Base-by-base conservation (phyloP, 306 rosid genomes). In the Acmispon strigosus region DNA sequence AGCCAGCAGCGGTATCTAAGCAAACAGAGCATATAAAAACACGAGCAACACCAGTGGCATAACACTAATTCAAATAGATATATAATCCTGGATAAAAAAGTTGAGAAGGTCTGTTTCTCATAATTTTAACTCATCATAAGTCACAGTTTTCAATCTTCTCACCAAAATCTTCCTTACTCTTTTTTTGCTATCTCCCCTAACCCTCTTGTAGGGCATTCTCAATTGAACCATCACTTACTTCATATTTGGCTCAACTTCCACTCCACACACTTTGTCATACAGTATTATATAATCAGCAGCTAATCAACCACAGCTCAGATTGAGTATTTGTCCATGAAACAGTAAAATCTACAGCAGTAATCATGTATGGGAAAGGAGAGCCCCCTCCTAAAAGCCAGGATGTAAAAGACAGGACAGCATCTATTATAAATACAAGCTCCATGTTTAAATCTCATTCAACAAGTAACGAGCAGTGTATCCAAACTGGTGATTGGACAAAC, bases 1-100 rank as follows among this genome's bases (percentile, higher is more conserved):
- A 69, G 49, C 24, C 17, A 42, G 53, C n/a, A 11, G 55, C 16
- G 14, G 37, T 10, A 29, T 32, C 27, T 45, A 36, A 36, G 39
- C 47, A 66, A 32, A 66, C 44, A 14, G 34, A 52, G 79, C 12
- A 79, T 73, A 15, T 16, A 60, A 16, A 55, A 64, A 64, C 41
- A 57, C 16, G 4, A 24, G 34, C 12, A 39, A 48, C 14, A 22
- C 16, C 67, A 44, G 10, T 15, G 39, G 7, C 55, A 49, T 9
- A 27, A 27, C 52, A 48, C 69, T 22, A 61, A 43, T 51, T 44
- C 49, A 66, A 66, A 49, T 57, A 22, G 18, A 45, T 11, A 45
- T 11, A 47, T 52, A 59, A 37, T 50, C 65, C 79, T 37, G 10
- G 15, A 57, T 11, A 10, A 53, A 66, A n/a, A 60, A 52, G 32